These are phyloP conservation scores for Neonectria neomacrospora DNA, from an alignment of 2,329 filamentous ascomycete species.

Conservation along the genomic window DNA sequence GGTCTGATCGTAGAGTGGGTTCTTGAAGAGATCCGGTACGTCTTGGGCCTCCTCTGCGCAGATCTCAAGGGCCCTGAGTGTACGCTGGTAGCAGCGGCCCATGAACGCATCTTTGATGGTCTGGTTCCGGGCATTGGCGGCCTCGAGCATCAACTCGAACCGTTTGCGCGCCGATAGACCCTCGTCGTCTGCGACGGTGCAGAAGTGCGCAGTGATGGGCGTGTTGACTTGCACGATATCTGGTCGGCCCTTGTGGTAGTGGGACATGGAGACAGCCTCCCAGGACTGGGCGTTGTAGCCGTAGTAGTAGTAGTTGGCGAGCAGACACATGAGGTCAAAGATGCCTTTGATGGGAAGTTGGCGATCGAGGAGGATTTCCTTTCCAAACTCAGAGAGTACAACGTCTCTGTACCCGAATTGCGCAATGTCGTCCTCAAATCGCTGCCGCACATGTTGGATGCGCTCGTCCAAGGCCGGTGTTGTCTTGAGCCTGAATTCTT, in stretches of 20 bases:
- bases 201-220: slow-evolving; percentile 16
- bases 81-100: slow-evolving; percentile 28
- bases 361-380: slow-evolving; percentile 21
- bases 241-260: slow-evolving; percentile 32
- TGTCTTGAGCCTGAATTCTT: slow-evolving; percentile 25
- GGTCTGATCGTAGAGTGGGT: slow-evolving; percentile 24
- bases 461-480: slow-evolving; percentile 22
- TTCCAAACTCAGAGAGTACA: slow-evolving; percentile 24
- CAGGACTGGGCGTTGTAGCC: slow-evolving; percentile 28
- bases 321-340: slow-evolving; percentile 26
- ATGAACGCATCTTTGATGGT: slow-evolving; percentile 29
- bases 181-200: slow-evolving; percentile 26
- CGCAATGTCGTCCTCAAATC: slow-evolving; percentile 19
- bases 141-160: slow-evolving; percentile 24
- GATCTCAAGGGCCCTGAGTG: slow-evolving; percentile 26
- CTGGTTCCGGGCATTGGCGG: slow-evolving; percentile 24
- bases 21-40: slow-evolving; percentile 24
- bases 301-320: slow-evolving; percentile 29
- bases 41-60: slow-evolving; percentile 17
- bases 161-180: slow-evolving; percentile 2
- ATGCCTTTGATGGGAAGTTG: slow-evolving; percentile 31
- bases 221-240: slow-evolving; percentile 32
- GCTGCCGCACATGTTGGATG: slow-evolving; percentile 19
- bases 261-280: slow-evolving; percentile 31
- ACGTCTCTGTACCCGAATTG: slow-evolving; percentile 29